These are phyloP conservation scores for Volvariella surrecta DNA, from an alignment of 1,284 basidiomycete genomes.

Conservation along the genomic window DNA sequence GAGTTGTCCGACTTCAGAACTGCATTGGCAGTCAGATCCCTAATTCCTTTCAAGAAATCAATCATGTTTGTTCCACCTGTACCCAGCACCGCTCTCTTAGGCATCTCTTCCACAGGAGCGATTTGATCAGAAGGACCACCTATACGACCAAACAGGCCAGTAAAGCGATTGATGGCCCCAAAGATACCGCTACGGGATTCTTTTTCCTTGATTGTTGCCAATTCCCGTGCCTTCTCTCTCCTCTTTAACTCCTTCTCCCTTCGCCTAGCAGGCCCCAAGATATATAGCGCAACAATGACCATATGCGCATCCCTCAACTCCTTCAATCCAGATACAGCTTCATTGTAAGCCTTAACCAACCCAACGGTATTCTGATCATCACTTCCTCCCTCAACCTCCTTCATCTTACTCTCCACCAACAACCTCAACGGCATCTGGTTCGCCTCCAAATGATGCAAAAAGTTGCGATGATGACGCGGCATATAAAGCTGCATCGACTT, in stretches of 20 bases:
- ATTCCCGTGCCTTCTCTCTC: slow-evolving; percentile 6
- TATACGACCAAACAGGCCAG: too few relatives aligned
- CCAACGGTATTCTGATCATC: slow-evolving; percentile 8
- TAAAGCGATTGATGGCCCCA: too few relatives aligned
- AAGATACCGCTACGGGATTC: slow-evolving; percentile 3
- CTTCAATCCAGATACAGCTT: slow-evolving; percentile 63
- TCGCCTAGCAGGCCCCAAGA: slow-evolving; percentile 54
- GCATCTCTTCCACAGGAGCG: not conserved
- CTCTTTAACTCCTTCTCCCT: slow-evolving; percentile 14
- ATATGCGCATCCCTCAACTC: slow-evolving; percentile 79
- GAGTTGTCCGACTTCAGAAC: not conserved
- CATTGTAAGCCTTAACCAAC: slow-evolving; percentile 61
- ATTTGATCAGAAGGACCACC: slow-evolving; percentile 1
- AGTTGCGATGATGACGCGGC: slow-evolving; percentile 81
- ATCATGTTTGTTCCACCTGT: slow-evolving; percentile 81
- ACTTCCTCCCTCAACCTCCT: slow-evolving; percentile 2
- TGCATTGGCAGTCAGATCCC: slow-evolving; percentile 59
- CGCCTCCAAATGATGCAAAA: slow-evolving; percentile 65
- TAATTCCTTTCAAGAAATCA: slow-evolving; percentile 68
- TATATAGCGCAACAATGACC: slow-evolving; percentile 74
- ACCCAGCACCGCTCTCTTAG: slow-evolving; percentile 47
- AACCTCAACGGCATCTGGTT: slow-evolving; percentile 45
- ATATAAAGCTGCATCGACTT: slow-evolving; percentile 83
- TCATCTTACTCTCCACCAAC: slow-evolving; percentile 21
- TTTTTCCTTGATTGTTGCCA: slow-evolving; percentile 6